Evolutionary conservation across 257 asterid genomes (phyloP).

Genomic region (Fraxinus pennsylvanica): DNA sequence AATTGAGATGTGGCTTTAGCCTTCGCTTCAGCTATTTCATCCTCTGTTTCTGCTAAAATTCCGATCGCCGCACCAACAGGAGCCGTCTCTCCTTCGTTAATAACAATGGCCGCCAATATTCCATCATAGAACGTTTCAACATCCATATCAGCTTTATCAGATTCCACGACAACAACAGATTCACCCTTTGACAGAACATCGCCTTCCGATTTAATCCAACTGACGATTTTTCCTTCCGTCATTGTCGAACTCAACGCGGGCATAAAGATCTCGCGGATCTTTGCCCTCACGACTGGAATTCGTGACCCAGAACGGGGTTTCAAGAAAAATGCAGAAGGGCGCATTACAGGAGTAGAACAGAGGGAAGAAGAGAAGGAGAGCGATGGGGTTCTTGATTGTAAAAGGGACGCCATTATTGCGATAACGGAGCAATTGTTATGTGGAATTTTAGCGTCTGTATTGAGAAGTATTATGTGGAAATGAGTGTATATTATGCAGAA

Average conservation of each 20-base stretch:
- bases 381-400: constrained; percentile 28
- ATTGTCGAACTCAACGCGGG: constrained; percentile 93
- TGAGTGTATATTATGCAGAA: neutral
- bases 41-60: constrained; percentile 65
- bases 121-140: constrained; percentile 81
- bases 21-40: constrained; percentile 59
- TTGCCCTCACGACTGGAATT: constrained; percentile 44
- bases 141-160: constrained; percentile 88
- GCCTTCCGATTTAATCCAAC: constrained; percentile 85
- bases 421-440: neutral
- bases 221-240: constrained; percentile 91
- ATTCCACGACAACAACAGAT: constrained; percentile 80
- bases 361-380: constrained; percentile 64
- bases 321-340: constrained; percentile 44
- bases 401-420: constrained; percentile 35
- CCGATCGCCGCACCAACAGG: constrained; percentile 75
- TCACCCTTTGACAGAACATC: constrained; percentile 77
- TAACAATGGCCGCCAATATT: constrained; percentile 69
- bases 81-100: constrained; percentile 70
- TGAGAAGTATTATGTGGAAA: neutral
- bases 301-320: constrained; percentile 29
- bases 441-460: neutral
- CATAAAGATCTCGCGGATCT: constrained; percentile 94
- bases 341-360: constrained; percentile 50
- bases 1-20: constrained; percentile 54